Conservation (phyloP, 2,329 filamentous ascomycete genomes). For the Leptodontidium sp. region DNA sequence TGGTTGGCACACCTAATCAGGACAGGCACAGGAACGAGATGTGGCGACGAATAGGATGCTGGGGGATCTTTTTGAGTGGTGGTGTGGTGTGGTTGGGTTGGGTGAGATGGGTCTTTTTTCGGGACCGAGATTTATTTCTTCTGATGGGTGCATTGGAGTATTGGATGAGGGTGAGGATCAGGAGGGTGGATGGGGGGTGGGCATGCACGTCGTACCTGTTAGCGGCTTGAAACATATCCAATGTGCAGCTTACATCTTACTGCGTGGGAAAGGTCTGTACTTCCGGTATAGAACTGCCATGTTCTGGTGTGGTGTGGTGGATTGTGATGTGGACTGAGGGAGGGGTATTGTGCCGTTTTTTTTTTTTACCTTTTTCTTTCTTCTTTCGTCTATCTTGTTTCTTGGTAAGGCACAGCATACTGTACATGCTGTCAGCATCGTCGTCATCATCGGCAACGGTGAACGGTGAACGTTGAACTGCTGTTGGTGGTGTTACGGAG, state of each 20-base stretch:
- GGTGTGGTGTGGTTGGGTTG: not conserved
- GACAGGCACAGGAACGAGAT: slow-evolving; percentile 10
- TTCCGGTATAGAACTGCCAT: not conserved
- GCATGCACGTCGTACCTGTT: not conserved
- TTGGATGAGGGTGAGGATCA: too few species aligned
- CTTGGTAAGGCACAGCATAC: too few species aligned
- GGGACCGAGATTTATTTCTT: not conserved
- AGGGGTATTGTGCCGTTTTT: too few species aligned
- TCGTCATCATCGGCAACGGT: not conserved
- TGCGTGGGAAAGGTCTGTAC: not conserved
- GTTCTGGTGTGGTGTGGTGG: not conserved
- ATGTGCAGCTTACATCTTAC: not conserved
- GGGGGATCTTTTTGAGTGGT: too few species aligned
- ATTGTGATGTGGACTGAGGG: too few species aligned
- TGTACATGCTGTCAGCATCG: not conserved
- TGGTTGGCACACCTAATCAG: not conserved
- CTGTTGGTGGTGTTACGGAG: slow-evolving; percentile 6
- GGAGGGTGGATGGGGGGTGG: too few species aligned
- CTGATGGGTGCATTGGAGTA: too few species aligned
- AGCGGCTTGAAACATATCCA: slow-evolving; percentile 8
- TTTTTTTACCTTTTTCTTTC: too few species aligned
- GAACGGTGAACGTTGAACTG: not conserved
- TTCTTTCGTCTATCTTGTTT: too few species aligned
- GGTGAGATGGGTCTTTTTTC: not conserved
- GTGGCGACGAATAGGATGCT: not conserved